Percentiles rank a stretch among this genome's conserved stretches.
Conservation (phyloP, 257 asterid genomes). For the Solanum bukasovii region DNA sequence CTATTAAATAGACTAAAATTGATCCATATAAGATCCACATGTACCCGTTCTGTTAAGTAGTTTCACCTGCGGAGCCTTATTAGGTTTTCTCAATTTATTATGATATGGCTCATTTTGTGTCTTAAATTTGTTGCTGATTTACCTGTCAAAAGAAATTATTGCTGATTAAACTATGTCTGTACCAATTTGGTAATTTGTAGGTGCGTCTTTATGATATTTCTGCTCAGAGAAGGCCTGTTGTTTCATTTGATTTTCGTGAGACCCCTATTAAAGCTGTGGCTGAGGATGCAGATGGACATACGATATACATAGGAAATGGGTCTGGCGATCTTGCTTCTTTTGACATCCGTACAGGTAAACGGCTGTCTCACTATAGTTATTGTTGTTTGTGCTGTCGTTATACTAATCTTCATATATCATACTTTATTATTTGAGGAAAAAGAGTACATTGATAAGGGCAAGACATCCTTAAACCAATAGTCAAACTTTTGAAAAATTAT, state of each 20-base stretch:
- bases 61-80: not conserved
- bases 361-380: not conserved
- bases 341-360: slow-evolving; percentile 80
- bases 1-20: not conserved
- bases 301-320: slow-evolving; percentile 74
- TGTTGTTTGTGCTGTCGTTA: not conserved
- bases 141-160: not conserved
- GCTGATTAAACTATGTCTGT: not conserved
- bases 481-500: not conserved
- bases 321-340: slow-evolving; percentile 91
- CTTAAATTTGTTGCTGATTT: not conserved
- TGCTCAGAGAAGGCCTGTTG: slow-evolving; percentile 86
- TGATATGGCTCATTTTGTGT: not conserved
- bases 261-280: slow-evolving; percentile 71
- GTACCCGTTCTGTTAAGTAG: not conserved
- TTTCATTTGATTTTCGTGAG: slow-evolving; percentile 78
- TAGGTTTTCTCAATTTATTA: not conserved
- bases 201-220: slow-evolving; percentile 87
- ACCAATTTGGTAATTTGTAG: slow-evolving; percentile 23
- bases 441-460: not conserved
- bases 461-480: not conserved
- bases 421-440: not conserved
- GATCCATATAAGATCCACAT: not conserved
- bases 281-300: slow-evolving; percentile 72
- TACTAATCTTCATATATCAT: not conserved